phyloP scores from a whole-genome alignment of 257 asterid genomes.

The Solanum acaule region DNA sequence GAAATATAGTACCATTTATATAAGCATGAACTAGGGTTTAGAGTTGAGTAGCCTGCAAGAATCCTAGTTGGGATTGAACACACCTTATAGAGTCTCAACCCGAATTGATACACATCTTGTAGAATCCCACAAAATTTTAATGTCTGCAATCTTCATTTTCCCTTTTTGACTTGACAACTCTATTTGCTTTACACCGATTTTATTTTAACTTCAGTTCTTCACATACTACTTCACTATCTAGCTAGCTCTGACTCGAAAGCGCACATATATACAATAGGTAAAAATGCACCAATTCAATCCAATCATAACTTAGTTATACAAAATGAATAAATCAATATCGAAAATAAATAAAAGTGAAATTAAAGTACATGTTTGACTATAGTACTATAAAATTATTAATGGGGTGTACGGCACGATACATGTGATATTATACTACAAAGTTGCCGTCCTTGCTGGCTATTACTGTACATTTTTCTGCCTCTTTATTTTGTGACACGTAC shows the following conservation, averaged over 20 bases:
- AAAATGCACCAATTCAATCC: not conserved
- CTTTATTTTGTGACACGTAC: not conserved
- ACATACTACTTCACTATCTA: not conserved
- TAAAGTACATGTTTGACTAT: not conserved
- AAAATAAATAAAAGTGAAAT: not conserved
- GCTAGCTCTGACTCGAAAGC: not conserved
- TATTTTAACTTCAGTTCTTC: not conserved
- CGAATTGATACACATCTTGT: rapidly evolving
- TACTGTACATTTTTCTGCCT: not conserved
- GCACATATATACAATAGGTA: not conserved
- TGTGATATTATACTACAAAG: not conserved
- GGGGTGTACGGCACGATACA: not conserved
- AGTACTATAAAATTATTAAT: not conserved
- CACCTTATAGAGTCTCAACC: rapidly evolving
- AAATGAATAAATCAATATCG: not conserved
- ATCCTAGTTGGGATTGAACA: too few relatives aligned
- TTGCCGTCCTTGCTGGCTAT: not conserved
- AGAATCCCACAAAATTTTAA: rapidly evolving
- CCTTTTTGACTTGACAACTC: not conserved
- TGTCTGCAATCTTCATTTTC: not conserved
- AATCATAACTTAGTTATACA: not conserved
- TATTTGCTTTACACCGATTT: not conserved
- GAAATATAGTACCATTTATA: too few relatives aligned
- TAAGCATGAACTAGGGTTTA: too few relatives aligned
- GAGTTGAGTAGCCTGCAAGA: too few relatives aligned